A percentile compares a stretch with the other conserved stretches of the same genome.
Evolutionary conservation across 1,139 yeast species (phyloP).

Genomic region (Taphrina confusa): DNA sequence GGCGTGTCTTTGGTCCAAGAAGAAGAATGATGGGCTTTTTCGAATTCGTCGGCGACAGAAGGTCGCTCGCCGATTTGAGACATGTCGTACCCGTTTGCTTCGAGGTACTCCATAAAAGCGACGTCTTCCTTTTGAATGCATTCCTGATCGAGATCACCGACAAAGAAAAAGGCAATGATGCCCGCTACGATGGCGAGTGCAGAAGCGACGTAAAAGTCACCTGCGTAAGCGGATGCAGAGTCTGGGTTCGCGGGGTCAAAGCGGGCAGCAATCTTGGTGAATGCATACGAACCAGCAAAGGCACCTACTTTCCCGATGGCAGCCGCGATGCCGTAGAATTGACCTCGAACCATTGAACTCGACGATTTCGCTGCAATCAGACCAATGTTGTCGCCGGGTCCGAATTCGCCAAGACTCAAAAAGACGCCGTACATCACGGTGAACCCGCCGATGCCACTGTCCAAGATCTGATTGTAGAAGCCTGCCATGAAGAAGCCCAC

Average conservation of each 20-base stretch:
- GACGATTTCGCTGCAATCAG: conserved; percentile 81
- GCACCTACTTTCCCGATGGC: conserved; percentile 91
- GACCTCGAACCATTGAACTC: conserved; percentile 86
- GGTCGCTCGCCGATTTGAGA: conserved; percentile 20
- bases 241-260: conserved; percentile 47
- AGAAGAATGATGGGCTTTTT: background rate
- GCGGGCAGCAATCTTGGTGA: conserved; percentile 64
- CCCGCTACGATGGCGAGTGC: conserved; percentile 75
- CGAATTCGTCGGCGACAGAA: background rate
- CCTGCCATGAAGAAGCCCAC: conserved; percentile 89
- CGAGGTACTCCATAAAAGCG: conserved; percentile 64
- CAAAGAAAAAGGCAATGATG: conserved; percentile 63
- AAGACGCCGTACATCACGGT: conserved; percentile 86
- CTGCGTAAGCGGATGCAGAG: conserved; percentile 58
- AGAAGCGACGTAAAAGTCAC: conserved; percentile 81
- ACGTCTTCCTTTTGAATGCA: conserved; percentile 77
- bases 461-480: conserved; percentile 55
- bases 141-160: conserved; percentile 81
- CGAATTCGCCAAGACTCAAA: conserved; percentile 83
- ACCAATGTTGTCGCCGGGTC: conserved; percentile 88
- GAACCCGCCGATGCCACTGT: conserved; percentile 69
- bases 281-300: conserved; percentile 82
- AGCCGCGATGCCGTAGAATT: conserved; percentile 87
- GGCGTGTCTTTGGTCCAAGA: conserved; percentile 15
- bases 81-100: conserved; percentile 45